phyloP scores from a whole-genome alignment of 306 rosid genomes.

The Trifolium pratense region DNA sequence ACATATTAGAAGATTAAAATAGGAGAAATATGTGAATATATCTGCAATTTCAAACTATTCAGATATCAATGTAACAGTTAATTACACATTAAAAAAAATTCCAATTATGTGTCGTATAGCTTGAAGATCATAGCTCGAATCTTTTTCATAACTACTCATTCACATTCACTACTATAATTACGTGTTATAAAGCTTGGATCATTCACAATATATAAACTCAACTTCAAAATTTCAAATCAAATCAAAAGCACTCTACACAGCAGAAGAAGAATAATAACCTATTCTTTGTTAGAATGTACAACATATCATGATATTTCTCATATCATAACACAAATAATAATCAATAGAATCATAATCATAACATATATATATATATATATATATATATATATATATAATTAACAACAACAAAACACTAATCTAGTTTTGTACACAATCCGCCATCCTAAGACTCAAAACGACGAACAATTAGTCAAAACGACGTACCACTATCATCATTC shows the following conservation, averaged over 20 bases:
- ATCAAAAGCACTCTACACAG: neutral
- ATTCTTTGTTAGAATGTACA: conserved; percentile 47
- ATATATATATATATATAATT: too few species aligned
- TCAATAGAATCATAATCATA: conserved; percentile 33
- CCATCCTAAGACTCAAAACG: conserved; percentile 38
- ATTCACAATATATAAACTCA: neutral
- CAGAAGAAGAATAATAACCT: conserved; percentile 4
- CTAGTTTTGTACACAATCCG: conserved; percentile 45
- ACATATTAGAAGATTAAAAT: too few species aligned
- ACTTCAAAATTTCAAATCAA: neutral
- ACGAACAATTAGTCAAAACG: conserved; percentile 37
- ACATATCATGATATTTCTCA: conserved; percentile 27
- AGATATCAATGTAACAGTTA: too few species aligned
- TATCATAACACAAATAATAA: conserved; percentile 29
- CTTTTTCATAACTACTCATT: neutral
- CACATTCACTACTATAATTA: neutral
- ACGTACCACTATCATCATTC: conserved; percentile 11
- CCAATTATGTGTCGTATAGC: too few species aligned
- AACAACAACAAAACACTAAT: conserved; percentile 4
- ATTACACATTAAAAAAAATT: too few species aligned
- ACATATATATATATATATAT: too few species aligned
- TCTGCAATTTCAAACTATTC: too few species aligned
- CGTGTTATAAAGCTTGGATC: neutral
- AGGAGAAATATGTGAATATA: too few species aligned
- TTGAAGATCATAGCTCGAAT: too few species aligned